A percentile compares a stretch with the other conserved stretches of the same genome.
These are phyloP conservation scores for Phoenix roebelenii DNA, from an alignment of 176 grass and related monocot genomes.

Conservation along the genomic window DNA sequence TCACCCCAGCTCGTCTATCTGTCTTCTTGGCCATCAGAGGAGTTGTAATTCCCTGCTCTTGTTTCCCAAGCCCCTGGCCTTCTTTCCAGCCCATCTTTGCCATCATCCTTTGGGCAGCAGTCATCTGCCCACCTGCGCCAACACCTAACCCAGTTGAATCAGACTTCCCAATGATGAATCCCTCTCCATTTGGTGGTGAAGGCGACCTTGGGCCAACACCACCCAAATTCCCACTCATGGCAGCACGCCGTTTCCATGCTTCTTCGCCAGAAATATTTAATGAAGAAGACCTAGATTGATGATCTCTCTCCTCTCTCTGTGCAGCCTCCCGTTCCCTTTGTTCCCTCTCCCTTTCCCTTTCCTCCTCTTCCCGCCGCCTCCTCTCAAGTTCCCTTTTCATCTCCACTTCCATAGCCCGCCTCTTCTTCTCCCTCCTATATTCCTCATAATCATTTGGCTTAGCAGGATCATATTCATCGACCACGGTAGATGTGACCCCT, in stretches of 20 bases:
- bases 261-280: conserved; percentile 92
- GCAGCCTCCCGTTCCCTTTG: conserved; percentile 46
- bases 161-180: conserved; percentile 49
- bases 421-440: conserved; percentile 76
- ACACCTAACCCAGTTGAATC: conserved; percentile 44
- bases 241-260: conserved; percentile 73
- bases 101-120: conserved; percentile 98
- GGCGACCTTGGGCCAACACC: conserved; percentile 17
- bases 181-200: conserved; percentile 35
- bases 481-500: conserved; percentile 56
- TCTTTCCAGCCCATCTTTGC: conserved; percentile 99
- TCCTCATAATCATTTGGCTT: conserved; percentile 96
- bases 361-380: conserved; percentile 56
- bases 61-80: conserved; percentile 91
- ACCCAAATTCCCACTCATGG: conserved; percentile 44
- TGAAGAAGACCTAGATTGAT: conserved; percentile 33
- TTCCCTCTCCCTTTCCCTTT: conserved; percentile 46
- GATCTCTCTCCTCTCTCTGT: conserved; percentile 42
- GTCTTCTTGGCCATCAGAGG: conserved; percentile 92
- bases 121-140: conserved; percentile 63
- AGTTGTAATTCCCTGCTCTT: conserved; percentile 79
- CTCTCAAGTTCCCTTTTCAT: conserved; percentile 62
- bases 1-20: conserved; percentile 71
- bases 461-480: conserved; percentile 93
- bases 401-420: conserved; percentile 62